phyloP scores from a whole-genome alignment of 75 land plant genomes.

The Picea glauca region DNA sequence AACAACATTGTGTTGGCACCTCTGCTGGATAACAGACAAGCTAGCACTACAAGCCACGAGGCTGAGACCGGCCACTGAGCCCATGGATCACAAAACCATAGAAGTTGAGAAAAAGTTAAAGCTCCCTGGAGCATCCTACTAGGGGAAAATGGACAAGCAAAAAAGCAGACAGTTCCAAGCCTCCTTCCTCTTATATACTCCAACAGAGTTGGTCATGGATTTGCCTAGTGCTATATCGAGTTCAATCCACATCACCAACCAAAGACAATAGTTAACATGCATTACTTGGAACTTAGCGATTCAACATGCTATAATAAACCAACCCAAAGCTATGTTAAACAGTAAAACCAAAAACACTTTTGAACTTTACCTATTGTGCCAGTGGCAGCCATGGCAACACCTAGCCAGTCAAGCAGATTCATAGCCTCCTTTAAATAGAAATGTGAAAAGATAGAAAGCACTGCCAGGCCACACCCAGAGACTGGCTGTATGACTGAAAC shows the following conservation, averaged over 20 bases:
- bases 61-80: not conserved
- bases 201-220: not conserved
- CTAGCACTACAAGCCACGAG: not conserved
- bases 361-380: conserved; percentile 89
- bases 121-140: not conserved
- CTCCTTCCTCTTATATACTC: not conserved
- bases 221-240: too few relatives aligned
- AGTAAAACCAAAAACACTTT: conserved; percentile 20
- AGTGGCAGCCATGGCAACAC: conserved; percentile 75
- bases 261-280: not conserved
- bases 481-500: conserved; percentile 96
- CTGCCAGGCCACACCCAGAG: conserved; percentile 95
- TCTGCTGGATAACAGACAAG: not conserved
- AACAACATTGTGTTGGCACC: not conserved
- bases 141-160: too few relatives aligned
- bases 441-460: conserved; percentile 89
- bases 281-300: not conserved
- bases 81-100: not conserved
- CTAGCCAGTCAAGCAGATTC: conserved; percentile 92
- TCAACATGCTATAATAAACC: conserved; percentile 9
- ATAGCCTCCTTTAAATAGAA: conserved; percentile 86
- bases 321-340: conserved; percentile 12
- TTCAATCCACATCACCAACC: not conserved
- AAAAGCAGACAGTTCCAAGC: too few relatives aligned
- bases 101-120: not conserved